Conservation (phyloP, 2,329 filamentous ascomycete genomes). For the Pseudogymnoascus sp. region DNA sequence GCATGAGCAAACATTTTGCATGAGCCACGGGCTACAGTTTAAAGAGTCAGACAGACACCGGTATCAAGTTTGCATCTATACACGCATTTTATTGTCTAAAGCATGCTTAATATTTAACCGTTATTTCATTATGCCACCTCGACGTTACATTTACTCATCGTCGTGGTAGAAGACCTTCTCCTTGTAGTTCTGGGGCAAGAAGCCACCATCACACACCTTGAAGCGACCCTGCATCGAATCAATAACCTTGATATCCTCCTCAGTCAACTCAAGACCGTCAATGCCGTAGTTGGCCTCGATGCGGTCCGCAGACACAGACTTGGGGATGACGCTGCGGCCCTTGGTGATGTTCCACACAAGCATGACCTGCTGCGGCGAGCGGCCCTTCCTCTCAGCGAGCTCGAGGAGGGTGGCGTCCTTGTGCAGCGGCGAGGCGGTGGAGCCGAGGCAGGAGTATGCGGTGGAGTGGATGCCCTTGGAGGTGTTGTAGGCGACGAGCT, state of each 20-base stretch:
- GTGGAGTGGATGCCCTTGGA: slow-evolving; percentile 68
- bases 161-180: not conserved
- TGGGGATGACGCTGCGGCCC: slow-evolving; percentile 78
- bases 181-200: not conserved
- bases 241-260: slow-evolving; percentile 4
- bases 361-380: slow-evolving; percentile 67
- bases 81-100: not conserved
- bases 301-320: slow-evolving; percentile 65
- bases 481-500: slow-evolving; percentile 65
- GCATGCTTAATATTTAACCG: not conserved
- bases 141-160: not conserved
- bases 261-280: slow-evolving; percentile 2
- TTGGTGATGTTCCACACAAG: slow-evolving; percentile 75
- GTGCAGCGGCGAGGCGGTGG: slow-evolving; percentile 61
- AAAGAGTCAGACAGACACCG: not conserved
- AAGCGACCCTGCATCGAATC: slow-evolving; percentile 3
- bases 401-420: slow-evolving; percentile 56
- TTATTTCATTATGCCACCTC: not conserved
- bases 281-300: slow-evolving; percentile 67
- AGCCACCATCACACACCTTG: not conserved
- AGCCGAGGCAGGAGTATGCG: slow-evolving; percentile 67
- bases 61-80: not conserved
- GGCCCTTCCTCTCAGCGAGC: slow-evolving; percentile 58
- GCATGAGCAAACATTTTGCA: not conserved
- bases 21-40: not conserved